phyloP scores from a whole-genome alignment of 106 monocot species.

The Allium sativum region DNA sequence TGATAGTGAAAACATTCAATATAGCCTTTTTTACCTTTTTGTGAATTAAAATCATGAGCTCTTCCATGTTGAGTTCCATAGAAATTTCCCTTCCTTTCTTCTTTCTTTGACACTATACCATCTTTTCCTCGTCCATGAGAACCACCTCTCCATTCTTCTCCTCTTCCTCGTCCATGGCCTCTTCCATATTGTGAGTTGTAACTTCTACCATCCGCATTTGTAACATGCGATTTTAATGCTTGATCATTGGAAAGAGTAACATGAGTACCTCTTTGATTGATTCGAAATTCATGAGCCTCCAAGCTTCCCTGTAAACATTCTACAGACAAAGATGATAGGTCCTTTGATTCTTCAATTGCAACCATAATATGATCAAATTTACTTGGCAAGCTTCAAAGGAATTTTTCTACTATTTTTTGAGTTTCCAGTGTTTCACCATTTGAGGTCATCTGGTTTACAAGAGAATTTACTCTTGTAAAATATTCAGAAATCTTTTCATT shows the following conservation, averaged over 20 bases:
- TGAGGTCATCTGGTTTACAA: not conserved
- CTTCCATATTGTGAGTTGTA: not conserved
- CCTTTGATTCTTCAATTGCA: constrained; percentile 1
- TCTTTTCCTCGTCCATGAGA: too few species aligned
- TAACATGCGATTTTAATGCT: not conserved
- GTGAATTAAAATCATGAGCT: too few species aligned
- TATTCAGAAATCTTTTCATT: not conserved
- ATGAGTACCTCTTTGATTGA: constrained; percentile 1
- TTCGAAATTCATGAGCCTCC: constrained; percentile 4
- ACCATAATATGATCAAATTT: not conserved
- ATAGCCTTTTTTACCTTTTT: too few species aligned
- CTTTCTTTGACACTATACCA: too few species aligned
- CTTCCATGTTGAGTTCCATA: too few species aligned
- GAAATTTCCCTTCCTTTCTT: too few species aligned
- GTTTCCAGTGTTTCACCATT: not conserved
- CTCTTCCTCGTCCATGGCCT: not conserved
- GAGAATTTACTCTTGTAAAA: not conserved
- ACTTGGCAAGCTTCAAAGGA: not conserved
- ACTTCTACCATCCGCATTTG: not conserved
- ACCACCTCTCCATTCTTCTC: not conserved
- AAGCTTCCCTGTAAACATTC: not conserved
- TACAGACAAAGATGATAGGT: constrained; percentile 1
- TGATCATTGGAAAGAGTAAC: not conserved
- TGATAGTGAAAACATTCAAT: too few species aligned
- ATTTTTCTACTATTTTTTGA: not conserved